Conservation (phyloP, 129 eudicot genomes). For the Escallonia herrerae region DNA sequence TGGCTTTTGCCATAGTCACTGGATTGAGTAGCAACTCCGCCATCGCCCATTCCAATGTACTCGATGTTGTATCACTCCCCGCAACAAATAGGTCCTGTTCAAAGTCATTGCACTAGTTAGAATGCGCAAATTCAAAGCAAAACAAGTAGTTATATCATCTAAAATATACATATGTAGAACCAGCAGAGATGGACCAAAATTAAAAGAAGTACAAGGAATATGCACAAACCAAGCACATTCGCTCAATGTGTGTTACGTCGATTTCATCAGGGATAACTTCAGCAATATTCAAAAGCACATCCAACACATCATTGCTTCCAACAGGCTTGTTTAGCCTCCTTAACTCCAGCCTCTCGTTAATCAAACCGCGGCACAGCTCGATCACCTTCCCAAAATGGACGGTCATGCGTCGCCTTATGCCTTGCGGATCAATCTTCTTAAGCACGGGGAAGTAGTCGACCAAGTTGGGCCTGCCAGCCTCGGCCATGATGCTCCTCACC, state of each 20-base stretch:
- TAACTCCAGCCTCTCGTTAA: slow-evolving; percentile 17
- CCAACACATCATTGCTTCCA: slow-evolving; percentile 9
- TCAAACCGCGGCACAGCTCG: slow-evolving; percentile 3
- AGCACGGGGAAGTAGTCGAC: slow-evolving; percentile 22
- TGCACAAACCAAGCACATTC: slow-evolving; percentile 14
- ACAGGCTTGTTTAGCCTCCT: not conserved
- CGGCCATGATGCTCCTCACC: slow-evolving; percentile 11
- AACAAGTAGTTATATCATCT: not conserved
- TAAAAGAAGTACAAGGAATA: not conserved
- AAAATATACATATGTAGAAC: not conserved
- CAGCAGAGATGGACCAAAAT: not conserved
- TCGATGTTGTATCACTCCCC: not conserved
- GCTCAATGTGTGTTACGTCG: slow-evolving; percentile 6
- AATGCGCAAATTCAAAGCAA: too few species aligned
- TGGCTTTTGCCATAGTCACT: not conserved
- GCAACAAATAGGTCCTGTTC: not conserved
- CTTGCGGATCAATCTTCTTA: slow-evolving; percentile 18
- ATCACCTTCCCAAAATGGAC: slow-evolving; percentile 5
- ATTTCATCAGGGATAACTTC: slow-evolving; percentile 11
- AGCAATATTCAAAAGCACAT: slow-evolving; percentile 1
- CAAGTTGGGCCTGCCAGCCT: slow-evolving; percentile 23
- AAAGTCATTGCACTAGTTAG: too few species aligned
- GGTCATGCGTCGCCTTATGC: slow-evolving; percentile 10
- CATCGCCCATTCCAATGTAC: not conserved
- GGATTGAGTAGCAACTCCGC: not conserved